Conservation (phyloP, 805 yeast genomes). For the Hanseniaspora clermontiae region DNA sequence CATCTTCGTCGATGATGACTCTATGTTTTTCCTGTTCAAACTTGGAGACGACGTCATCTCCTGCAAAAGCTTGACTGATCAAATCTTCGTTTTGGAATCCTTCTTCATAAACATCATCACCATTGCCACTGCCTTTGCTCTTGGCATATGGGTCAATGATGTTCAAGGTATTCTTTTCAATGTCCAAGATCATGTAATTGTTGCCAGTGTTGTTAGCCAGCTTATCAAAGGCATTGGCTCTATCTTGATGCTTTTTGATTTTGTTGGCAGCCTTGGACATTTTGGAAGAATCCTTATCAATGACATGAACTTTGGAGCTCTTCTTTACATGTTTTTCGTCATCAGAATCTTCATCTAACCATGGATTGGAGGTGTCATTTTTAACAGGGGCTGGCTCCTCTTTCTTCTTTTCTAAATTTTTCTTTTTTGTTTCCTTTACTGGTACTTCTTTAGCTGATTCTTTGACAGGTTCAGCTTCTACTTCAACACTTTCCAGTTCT, state of each 20-base stretch:
- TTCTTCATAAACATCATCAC: constrained; percentile 14
- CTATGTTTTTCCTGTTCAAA: constrained; percentile 66
- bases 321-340: constrained; percentile 24
- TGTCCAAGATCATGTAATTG: constrained; percentile 27
- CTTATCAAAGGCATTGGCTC: constrained; percentile 20
- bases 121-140: constrained; percentile 33
- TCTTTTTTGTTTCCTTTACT: constrained; percentile 11
- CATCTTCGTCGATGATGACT: constrained; percentile 64
- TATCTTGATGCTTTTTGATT: constrained; percentile 27
- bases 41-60: constrained; percentile 78
- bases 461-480: not conserved
- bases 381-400: not conserved
- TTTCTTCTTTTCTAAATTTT: not conserved
- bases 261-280: constrained; percentile 37
- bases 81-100: constrained; percentile 68
- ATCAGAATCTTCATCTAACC: constrained; percentile 33
- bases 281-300: constrained; percentile 40
- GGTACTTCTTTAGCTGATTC: not conserved
- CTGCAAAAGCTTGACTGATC: constrained; percentile 88
- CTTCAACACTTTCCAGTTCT: constrained; percentile 36
- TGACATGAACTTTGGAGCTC: constrained; percentile 35
- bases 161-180: constrained; percentile 40
- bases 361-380: constrained; percentile 32
- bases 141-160: constrained; percentile 38
- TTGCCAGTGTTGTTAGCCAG: constrained; percentile 13